Base-by-base conservation (phyloP, 148 eudicot genomes). In the Dianthus caryophyllus region DNA sequence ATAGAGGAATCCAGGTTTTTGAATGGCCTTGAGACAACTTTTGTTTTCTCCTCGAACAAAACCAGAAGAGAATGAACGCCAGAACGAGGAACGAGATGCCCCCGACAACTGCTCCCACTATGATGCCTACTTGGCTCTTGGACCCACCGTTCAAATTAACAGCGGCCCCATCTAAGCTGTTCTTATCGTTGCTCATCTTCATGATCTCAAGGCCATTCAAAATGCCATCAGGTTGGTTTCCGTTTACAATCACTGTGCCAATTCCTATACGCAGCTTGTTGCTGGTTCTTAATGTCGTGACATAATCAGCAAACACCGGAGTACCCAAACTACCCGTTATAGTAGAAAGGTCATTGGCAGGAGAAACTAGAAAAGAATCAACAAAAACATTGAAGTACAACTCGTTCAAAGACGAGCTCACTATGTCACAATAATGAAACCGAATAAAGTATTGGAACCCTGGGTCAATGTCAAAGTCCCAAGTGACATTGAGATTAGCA, bases 121-220 rank as follows among this genome's bases (percentile, higher is more conserved):
- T 75, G 52, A 85, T n/a, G 1, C 76, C 80, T 25, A 74, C 27
- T 29, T 72, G 57, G 18, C 65, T 82, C 76, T 78, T 83, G 47
- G 71, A 57, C 21, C 48, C 60, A 10, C 48, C n/a, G 9, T 14
- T 5, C 29, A 75, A 53, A 61, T 38, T 21, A 46, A 39, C 50
- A 52, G 66, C 52, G 27, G 30, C 27, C 30, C 77, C 80, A 59
- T 67, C 74, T 36, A 79, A 75, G 62, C 78, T 77, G 43, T 77
- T 72, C 75, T 66, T 56, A 58, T 73, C 67, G 68, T 79, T 81
- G 57, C 68, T 80, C 75, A 85, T 52, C 71, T 83, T 85, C 84
- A 85, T 74, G 25, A 85, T 80, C 73, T 85, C 89, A 43, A 85
- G 66, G 20, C 89, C 89, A 75, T 84, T 84, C 62, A 84, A 70